Evolutionary conservation across 2,329 filamentous ascomycete species (phyloP).

Genomic region (Daldinia sp.): DNA sequence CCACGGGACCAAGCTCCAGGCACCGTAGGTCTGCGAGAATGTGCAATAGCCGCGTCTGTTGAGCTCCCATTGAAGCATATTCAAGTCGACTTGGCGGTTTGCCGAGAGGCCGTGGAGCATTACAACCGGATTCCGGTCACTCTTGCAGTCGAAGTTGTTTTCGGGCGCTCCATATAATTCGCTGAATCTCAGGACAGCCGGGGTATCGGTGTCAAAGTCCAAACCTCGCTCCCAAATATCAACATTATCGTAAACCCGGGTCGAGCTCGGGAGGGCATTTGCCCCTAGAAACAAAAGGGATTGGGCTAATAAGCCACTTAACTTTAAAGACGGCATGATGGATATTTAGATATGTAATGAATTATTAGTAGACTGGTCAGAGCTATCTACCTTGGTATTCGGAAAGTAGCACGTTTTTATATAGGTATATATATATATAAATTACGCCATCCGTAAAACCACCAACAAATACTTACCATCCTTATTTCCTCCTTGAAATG

Average conservation of each 20-base stretch:
- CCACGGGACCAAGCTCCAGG: constrained; percentile 53
- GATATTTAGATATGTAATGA: neutral
- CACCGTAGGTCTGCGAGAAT: constrained; percentile 57
- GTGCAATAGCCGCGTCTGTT: constrained; percentile 56
- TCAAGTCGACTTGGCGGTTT: constrained; percentile 45
- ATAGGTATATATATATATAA: no score
- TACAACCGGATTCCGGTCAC: constrained; percentile 56
- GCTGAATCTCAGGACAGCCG: constrained; percentile 37
- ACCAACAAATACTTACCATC: constrained; percentile 6
- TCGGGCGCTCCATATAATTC: constrained; percentile 45
- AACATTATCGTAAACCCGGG: constrained; percentile 6
- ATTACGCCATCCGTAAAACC: neutral
- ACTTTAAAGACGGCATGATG: constrained; percentile 18
- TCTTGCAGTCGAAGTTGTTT: constrained; percentile 47
- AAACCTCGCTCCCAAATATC: constrained; percentile 17
- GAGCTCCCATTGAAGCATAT: constrained; percentile 47
- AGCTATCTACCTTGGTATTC: neutral
- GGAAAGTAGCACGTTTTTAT: neutral
- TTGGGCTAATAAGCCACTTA: constrained; percentile 11
- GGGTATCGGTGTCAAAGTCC: constrained; percentile 31
- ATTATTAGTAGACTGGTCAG: neutral
- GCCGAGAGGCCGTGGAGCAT: constrained; percentile 59
- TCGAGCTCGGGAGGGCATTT: constrained; percentile 25
- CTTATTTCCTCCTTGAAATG: neutral
- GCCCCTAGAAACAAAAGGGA: constrained; percentile 20